Evolutionary conservation across 352 stramenopile genomes (phyloP).

Genomic region (Globisporangium barbulae): DNA sequence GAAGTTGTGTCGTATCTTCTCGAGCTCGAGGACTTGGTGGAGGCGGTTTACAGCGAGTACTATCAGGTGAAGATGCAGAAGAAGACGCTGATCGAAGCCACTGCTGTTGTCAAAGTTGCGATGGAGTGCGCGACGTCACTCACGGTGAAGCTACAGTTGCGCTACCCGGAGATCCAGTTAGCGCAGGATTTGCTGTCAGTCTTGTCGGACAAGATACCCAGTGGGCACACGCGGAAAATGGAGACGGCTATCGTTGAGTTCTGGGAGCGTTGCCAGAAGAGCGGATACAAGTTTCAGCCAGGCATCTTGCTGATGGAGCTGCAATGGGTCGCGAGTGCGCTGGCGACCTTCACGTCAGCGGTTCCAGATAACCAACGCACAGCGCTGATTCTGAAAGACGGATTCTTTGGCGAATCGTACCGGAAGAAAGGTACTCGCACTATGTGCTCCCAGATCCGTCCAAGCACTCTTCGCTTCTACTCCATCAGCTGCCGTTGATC

Average conservation of each 20-base stretch:
- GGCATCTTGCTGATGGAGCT: slow-evolving; percentile 24
- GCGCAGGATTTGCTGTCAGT: slow-evolving; percentile 22
- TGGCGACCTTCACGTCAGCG: slow-evolving; percentile 22
- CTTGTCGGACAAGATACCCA: slow-evolving; percentile 6
- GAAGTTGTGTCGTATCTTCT: slow-evolving; percentile 28
- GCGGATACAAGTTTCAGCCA: slow-evolving; percentile 19
- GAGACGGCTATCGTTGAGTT: neutral
- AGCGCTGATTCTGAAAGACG: slow-evolving; percentile 15
- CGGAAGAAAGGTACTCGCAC: slow-evolving; percentile 19
- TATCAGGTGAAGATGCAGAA: slow-evolving; percentile 28
- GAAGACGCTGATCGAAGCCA: slow-evolving; percentile 36
- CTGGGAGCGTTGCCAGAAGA: slow-evolving; percentile 11
- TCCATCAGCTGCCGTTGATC: slow-evolving; percentile 24
- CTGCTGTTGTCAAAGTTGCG: slow-evolving; percentile 26
- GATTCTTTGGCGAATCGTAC: slow-evolving; percentile 21
- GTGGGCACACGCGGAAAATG: neutral
- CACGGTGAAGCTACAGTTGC: slow-evolving; percentile 24
- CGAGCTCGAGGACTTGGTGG: slow-evolving; percentile 23
- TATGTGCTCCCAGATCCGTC: slow-evolving; percentile 20
- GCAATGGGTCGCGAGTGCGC: slow-evolving; percentile 13
- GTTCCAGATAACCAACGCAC: slow-evolving; percentile 4
- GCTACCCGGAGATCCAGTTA: slow-evolving; percentile 19
- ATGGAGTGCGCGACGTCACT: slow-evolving; percentile 19
- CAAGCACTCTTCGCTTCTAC: slow-evolving; percentile 16
- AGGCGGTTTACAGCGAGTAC: slow-evolving; percentile 26